Conservation (phyloP, 495 filamentous ascomycete genomes). For the Stereocaulon alpinum region DNA sequence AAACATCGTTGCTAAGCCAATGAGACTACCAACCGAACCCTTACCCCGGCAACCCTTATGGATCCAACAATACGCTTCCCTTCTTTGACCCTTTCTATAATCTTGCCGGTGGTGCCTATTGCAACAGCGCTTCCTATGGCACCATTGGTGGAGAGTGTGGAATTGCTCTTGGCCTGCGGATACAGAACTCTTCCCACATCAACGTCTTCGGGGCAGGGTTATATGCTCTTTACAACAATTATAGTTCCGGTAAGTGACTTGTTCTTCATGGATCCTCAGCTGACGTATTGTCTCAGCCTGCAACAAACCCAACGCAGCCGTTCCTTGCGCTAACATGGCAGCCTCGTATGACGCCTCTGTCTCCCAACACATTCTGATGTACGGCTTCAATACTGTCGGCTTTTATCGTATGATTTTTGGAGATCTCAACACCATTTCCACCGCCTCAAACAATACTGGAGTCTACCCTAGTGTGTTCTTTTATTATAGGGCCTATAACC, state of each 20-base stretch:
- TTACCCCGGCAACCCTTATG: slow-evolving; percentile 47
- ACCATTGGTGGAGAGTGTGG: slow-evolving; percentile 20
- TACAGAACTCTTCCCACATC: slow-evolving; percentile 51
- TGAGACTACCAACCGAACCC: slow-evolving; percentile 55
- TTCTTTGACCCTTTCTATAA: not conserved
- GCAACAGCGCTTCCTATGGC: too few relatives aligned
- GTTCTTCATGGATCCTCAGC: slow-evolving; percentile 10
- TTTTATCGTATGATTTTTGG: too few relatives aligned
- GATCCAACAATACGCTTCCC: slow-evolving; percentile 10
- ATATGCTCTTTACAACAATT: slow-evolving; percentile 65
- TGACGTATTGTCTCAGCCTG: too few relatives aligned
- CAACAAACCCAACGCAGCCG: too few relatives aligned
- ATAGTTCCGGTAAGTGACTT: slow-evolving; percentile 24
- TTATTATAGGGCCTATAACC: slow-evolving; percentile 27
- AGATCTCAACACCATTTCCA: slow-evolving; percentile 39
- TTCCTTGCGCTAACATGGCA: too few relatives aligned
- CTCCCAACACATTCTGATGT: too few relatives aligned
- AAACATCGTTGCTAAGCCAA: too few relatives aligned
- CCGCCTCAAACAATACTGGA: slow-evolving; percentile 44
- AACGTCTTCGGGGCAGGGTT: slow-evolving; percentile 59
- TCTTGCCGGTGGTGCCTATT: too few relatives aligned
- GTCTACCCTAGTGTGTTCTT: slow-evolving; percentile 46
- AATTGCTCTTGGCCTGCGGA: slow-evolving; percentile 51
- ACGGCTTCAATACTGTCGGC: too few relatives aligned
- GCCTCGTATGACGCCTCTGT: too few relatives aligned